A percentile compares a stretch with the other conserved stretches of the same genome.
Conservation (phyloP, 208 protist genomes). For the Acanthamoeba castellanii region DNA sequence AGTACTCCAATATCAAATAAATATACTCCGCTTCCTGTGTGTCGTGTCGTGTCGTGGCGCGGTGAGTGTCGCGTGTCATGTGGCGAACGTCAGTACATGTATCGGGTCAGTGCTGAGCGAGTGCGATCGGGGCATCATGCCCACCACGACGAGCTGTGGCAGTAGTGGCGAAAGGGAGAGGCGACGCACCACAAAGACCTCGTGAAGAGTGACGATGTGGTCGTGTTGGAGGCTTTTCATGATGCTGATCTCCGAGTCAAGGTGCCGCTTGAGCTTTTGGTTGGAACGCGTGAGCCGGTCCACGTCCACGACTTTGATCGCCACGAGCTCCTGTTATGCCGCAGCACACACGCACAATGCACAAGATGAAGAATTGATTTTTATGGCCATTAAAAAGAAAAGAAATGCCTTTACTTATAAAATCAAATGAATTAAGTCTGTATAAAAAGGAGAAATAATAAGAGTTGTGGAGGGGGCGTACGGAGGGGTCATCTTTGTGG, state of each 20-base stretch:
- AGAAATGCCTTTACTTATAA: background rate
- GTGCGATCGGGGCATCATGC: background rate
- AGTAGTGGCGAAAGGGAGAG: background rate
- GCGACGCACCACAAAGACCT: constrained; percentile 58
- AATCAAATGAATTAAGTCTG: background rate
- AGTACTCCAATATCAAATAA: constrained; percentile 72
- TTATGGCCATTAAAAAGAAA: background rate
- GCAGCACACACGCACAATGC: background rate
- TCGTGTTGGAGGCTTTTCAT: constrained; percentile 40
- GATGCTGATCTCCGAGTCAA: constrained; percentile 70
- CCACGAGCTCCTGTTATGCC: constrained; percentile 13
- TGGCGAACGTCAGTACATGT: no score
- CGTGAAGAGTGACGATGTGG: constrained; percentile 53
- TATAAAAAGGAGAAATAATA: background rate
- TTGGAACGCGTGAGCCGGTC: constrained; percentile 32
- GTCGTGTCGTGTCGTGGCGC: background rate
- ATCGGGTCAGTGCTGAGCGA: no score
- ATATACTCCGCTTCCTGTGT: constrained; percentile 40
- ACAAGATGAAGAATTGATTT: background rate
- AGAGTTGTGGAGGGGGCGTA: background rate
- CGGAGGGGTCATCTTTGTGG: background rate
- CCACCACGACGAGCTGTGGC: background rate
- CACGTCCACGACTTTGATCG: constrained; percentile 72
- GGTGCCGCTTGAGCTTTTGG: constrained; percentile 65
- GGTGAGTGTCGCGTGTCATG: background rate